These are phyloP conservation scores for Ophiocordyceps unilateralis DNA, from an alignment of 2,329 filamentous ascomycete genomes.

Conservation along the genomic window DNA sequence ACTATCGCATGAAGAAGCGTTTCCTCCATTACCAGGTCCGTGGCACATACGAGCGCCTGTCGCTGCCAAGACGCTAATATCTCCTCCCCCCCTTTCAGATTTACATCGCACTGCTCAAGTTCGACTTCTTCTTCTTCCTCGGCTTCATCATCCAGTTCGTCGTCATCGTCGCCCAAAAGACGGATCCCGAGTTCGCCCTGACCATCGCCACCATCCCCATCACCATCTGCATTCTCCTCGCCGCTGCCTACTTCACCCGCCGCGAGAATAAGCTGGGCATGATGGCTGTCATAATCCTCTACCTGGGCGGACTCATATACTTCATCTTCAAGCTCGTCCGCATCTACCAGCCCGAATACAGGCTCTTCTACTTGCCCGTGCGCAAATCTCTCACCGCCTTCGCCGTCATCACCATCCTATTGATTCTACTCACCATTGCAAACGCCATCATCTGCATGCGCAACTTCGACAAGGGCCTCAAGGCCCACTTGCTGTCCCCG, in stretches of 20 bases:
- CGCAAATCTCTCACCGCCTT: conserved; percentile 81
- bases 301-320: conserved; percentile 78
- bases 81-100: conserved; percentile 38
- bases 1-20: conserved; percentile 89
- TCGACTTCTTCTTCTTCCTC: conserved; percentile 99
- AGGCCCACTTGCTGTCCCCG: conserved; percentile 57
- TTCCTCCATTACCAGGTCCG: conserved; percentile 90
- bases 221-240: conserved; percentile 74
- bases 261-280: conserved; percentile 70
- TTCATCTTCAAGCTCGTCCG: conserved; percentile 97
- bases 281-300: conserved; percentile 62
- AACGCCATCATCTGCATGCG: conserved; percentile 75
- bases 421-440: conserved; percentile 76
- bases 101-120: conserved; percentile 93
- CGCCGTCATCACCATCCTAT: conserved; percentile 75
- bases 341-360: conserved; percentile 60
- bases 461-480: conserved; percentile 83
- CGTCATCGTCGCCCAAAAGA: conserved; percentile 61
- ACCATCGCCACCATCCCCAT: conserved; percentile 83
- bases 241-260: conserved; percentile 71
- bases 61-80: background rate
- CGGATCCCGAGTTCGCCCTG: conserved; percentile 61
- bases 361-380: conserved; percentile 54
- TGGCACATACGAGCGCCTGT: background rate
- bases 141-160: conserved; percentile 97